These are phyloP conservation scores for Tremella mesenterica DNA, from an alignment of 768 basidiomycete species.

Conservation along the genomic window DNA sequence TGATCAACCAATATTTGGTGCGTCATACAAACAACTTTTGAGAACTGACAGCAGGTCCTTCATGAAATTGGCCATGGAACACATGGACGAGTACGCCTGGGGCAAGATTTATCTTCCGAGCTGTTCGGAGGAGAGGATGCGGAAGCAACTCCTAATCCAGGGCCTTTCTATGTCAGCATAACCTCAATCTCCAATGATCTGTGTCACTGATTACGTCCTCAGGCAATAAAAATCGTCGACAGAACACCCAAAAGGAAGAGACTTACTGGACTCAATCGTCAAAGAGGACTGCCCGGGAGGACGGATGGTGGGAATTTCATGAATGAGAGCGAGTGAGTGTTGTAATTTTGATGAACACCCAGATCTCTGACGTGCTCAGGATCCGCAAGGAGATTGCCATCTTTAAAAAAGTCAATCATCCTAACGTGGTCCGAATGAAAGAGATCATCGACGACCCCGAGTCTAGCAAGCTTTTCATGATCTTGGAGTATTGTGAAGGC, in stretches of 20 bases:
- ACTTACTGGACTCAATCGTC: conserved; percentile 60
- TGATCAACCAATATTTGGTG: conserved; percentile 73
- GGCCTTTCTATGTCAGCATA: background rate
- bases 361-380: conserved; percentile 46
- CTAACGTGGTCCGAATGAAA: conserved; percentile 76
- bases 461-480: conserved; percentile 83
- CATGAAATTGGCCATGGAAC: conserved; percentile 74
- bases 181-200: too few relatives aligned
- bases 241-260: conserved; percentile 58
- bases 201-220: conserved; percentile 1
- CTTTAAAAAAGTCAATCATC: conserved; percentile 92
- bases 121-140: conserved; percentile 10
- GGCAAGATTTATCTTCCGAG: conserved; percentile 48
- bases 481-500: conserved; percentile 92
- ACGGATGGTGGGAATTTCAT: conserved; percentile 30
- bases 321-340: conserved; percentile 31
- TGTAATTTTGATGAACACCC: background rate
- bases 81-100: conserved; percentile 80
- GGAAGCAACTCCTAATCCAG: conserved; percentile 7
- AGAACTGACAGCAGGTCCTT: conserved; percentile 48
- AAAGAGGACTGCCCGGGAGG: conserved; percentile 58
- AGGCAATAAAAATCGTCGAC: conserved; percentile 48
- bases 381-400: conserved; percentile 92
- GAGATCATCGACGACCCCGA: conserved; percentile 93
- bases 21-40: conserved; percentile 1